Base-by-base conservation (phyloP, 164 flowering plant species). In the Amborella trichopoda region DNA sequence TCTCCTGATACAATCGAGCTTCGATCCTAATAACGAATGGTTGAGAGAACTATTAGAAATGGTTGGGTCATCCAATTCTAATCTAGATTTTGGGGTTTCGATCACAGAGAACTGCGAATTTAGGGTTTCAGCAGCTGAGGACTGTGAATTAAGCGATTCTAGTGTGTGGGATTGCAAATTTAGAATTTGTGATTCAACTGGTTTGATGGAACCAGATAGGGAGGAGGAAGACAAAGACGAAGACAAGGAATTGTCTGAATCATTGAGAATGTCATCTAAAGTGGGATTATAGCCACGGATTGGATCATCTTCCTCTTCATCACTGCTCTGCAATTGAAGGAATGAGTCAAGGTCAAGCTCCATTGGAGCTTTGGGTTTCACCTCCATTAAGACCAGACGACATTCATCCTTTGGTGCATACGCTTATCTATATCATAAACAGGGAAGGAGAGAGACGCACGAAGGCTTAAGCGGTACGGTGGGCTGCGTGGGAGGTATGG, bases 181-280 rank as follows among this genome's bases (percentile, higher is more conserved):
- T n/a, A n/a, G n/a, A n/a, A n/a, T n/a, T n/a, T n/a, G n/a, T n/a
- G n/a, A n/a, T n/a, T n/a, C n/a, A n/a, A n/a, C n/a, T n/a, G n/a
- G n/a, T n/a, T n/a, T n/a, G n/a, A n/a, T n/a, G n/a, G n/a, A n/a
- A n/a, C n/a, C n/a, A n/a, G 30, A 32, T 19, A 5, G 53, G 26
- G 39, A 12, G 36, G 59, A 39, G 4, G 66, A 47, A 14, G 74
- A 34, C 4, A 76, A 32, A 0, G 81, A 66, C 2, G 80, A 57
- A 2, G 79, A 58, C 1, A 79, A 54, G 5, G 74, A 68, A n/a
- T 76, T 69, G 48, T 68, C 80, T 46, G 83, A 75, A 28, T 75
- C 83, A 65, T 81, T 75, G 72, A 84, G 87, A 55, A 81, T 81
- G 44, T 84, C 90, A 26, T 81, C 95, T 56, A 83, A 58, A 6